Base-by-base conservation (phyloP, 192 early-diverging fungal genomes). In the Podila clonocystis region DNA sequence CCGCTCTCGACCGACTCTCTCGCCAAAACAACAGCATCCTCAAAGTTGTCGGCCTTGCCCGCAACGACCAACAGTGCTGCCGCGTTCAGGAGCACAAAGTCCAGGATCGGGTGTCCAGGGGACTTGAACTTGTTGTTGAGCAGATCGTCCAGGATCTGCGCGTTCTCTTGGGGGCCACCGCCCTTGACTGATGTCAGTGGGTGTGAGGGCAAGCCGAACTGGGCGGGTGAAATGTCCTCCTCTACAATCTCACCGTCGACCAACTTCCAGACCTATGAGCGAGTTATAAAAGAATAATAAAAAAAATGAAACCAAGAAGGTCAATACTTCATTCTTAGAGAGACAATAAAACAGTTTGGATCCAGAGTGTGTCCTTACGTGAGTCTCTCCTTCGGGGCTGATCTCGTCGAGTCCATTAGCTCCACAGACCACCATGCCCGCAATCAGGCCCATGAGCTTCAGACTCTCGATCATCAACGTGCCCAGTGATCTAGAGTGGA, bases 81-180 rank as follows among this genome's bases (percentile, higher is more conserved):
- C 2, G 96, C 87, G 74, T 99, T 99, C 65, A 99, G 72, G 41
- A 98, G 86, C 13, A 99, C 95, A 86, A 95, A 99, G 75, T 97
- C 95, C 41, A 95, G 84, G 58, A 97, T 89, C 8, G 96, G 90
- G 38, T 79, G 76, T 26, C 91, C 83, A 0, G 84, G 86, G 0
- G 84, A 84, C 55, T 85, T 82, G 38, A 96, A 82, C 48, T 87
- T 72, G 61, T 91, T 89, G 70, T 78, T 84, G n/a, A 99, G 84
- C 34, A 98, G 71, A 19, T 89, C 82, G 17, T 72, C 64, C 73
- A 99, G 87, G 22, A 88, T 92, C 2, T 72, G 80, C n/a, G 93
- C 91, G 85, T 98, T 98, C 58, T 92, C 88, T 24, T 71, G 22
- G 67, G 92, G 73, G 49, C 89, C 83, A 24, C 94, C 91, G 58